Conservation (phyloP, 495 filamentous ascomycete species). For the Lichenothelia convexa region DNA sequence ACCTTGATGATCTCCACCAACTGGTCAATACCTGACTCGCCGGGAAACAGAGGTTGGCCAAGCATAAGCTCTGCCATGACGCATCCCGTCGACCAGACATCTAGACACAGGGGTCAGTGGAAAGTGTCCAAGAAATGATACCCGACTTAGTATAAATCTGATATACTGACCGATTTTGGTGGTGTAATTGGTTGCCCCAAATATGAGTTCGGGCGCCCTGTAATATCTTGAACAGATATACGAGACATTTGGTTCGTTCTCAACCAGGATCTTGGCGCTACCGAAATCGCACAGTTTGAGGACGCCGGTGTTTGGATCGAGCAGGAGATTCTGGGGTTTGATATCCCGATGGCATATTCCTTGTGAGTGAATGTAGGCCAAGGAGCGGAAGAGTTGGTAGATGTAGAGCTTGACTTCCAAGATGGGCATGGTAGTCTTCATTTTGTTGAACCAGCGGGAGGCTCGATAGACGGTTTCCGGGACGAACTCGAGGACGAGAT, state of each 20-base stretch:
- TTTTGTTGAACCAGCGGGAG: slow-evolving; percentile 98
- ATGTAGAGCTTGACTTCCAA: slow-evolving; percentile 98
- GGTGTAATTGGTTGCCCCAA: slow-evolving; percentile 97
- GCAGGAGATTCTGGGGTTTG: slow-evolving; percentile 92
- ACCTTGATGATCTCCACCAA: slow-evolving; percentile 99
- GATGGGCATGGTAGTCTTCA: slow-evolving; percentile 99
- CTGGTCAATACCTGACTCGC: slow-evolving; percentile 96
- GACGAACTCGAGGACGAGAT: slow-evolving; percentile 94
- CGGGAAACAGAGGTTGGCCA: slow-evolving; percentile 95
- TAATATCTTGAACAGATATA: slow-evolving; percentile 99
- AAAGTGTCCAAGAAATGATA: neutral
- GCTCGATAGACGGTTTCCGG: slow-evolving; percentile 97
- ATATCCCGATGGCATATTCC: slow-evolving; percentile 99
- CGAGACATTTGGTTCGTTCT: slow-evolving; percentile 97
- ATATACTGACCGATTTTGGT: slow-evolving; percentile 83
- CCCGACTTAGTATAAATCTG: slow-evolving; percentile 1
- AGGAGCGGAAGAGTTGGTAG: slow-evolving; percentile 94
- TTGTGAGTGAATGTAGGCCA: slow-evolving; percentile 98
- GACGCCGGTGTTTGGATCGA: slow-evolving; percentile 77
- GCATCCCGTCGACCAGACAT: slow-evolving; percentile 98
- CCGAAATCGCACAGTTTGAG: slow-evolving; percentile 98
- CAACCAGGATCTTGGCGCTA: slow-evolving; percentile 94
- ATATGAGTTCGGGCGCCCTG: slow-evolving; percentile 92
- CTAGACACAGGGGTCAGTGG: slow-evolving; percentile 27
- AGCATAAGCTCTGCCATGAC: slow-evolving; percentile 99